Evolutionary conservation across 768 basidiomycete species (phyloP), one percentile per base, ranked within the genome.

Genomic region (Rhizopogon sp.): DNA sequence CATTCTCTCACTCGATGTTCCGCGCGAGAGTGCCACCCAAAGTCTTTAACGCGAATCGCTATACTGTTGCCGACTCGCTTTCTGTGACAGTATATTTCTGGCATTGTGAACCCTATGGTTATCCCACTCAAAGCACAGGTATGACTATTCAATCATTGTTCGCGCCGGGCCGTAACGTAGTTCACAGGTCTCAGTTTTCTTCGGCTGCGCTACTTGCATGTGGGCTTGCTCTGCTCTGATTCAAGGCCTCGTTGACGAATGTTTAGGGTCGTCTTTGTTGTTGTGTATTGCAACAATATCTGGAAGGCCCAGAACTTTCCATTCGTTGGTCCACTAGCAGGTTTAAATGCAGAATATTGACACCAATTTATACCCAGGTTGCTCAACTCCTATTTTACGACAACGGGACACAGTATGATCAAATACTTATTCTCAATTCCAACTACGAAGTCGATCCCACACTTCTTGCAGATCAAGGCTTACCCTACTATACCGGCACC

Each of bases 251-350:
- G 7, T 31, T 31, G 29, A 31, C 29, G 8, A 7, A 8, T 5
- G 29, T 31, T 31, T 31, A 31, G 29, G 28, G 57, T 66, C 28
- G 60, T 60, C 25, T 66, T 66, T 39, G 51, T 58, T 25, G 64
- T 51, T 11, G 61, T 70, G 9, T 70, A 65, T 47, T 68, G 74
- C 5, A 70, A 62, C 45, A 82, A 84, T 57, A 67, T 73, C 14
- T 83, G 81, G 81, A 70, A 75, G 37, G 76, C 74, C 5, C 79
- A 82, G 63, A 75, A 70, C 62, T 82, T 82, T 72, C 81, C 82
- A 2, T 83, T 80, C 70, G 67, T 54, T 14, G 67, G 65, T 42
- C 65, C 63, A 61, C 46, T 57, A 22, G 43, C 60, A 41, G 56
- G 52, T 46, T 1, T 16, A 53, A 25, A 6, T 3, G 28, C 14